A percentile compares a stretch with the other conserved stretches of the same genome.
Conservation (phyloP, 179 eudicot genomes). For the Spergularia azorica region DNA sequence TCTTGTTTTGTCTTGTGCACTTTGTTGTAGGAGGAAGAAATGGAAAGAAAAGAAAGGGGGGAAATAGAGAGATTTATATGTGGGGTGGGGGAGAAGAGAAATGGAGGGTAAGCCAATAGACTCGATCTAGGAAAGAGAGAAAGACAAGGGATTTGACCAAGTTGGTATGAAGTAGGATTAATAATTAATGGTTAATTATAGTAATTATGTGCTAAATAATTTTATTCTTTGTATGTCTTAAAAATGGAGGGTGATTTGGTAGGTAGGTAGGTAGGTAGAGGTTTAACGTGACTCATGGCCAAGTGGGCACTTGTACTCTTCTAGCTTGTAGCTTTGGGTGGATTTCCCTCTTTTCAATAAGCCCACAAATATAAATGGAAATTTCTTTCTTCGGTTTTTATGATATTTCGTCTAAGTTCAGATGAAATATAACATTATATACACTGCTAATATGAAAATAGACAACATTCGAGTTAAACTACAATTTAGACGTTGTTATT, state of each 20-base stretch:
- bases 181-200: neutral
- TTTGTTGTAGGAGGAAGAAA: neutral
- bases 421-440: neutral
- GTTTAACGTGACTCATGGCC: constrained; percentile 26
- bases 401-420: no score
- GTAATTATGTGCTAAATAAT: neutral
- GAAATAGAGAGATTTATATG: constrained; percentile 11
- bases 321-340: neutral
- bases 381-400: neutral
- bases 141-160: constrained; percentile 19
- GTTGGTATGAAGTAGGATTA: constrained; percentile 1
- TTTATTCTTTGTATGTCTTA: neutral
- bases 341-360: neutral
- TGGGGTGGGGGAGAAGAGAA: constrained; percentile 22
- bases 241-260: constrained; percentile 44
- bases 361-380: neutral
- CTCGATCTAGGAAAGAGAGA: constrained; percentile 32
- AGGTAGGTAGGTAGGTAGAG: constrained; percentile 55
- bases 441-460: no score
- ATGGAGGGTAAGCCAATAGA: constrained; percentile 37
- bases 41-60: constrained; percentile 22
- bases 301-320: constrained; percentile 26
- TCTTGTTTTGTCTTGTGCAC: neutral
- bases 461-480: no score
- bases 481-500: no score